Conservation (phyloP, 495 filamentous ascomycete species). For the Tetracladium setigerum region DNA sequence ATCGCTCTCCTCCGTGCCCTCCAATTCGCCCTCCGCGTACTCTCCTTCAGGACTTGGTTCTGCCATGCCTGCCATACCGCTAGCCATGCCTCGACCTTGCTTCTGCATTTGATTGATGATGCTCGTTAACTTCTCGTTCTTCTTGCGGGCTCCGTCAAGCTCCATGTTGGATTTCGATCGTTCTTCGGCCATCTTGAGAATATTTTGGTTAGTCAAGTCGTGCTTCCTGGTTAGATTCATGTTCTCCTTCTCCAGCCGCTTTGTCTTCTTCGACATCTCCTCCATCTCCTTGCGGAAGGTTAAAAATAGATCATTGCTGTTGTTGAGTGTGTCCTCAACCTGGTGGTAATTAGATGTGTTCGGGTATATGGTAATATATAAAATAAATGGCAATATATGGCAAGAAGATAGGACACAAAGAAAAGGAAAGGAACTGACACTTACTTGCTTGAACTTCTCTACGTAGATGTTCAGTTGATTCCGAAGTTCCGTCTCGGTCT, state of each 20-base stretch:
- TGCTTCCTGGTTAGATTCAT: conserved; percentile 85
- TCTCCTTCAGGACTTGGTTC: conserved; percentile 36
- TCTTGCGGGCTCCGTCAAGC: conserved; percentile 72
- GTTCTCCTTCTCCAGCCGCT: conserved; percentile 95
- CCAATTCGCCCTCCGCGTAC: conserved; percentile 55
- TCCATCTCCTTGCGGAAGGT: conserved; percentile 99
- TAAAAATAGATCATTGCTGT: conserved; percentile 95
- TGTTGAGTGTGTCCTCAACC: conserved; percentile 98
- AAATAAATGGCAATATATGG: not conserved
- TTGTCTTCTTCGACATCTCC: conserved; percentile 99
- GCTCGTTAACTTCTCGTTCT: conserved; percentile 86
- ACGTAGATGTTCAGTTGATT: conserved; percentile 98
- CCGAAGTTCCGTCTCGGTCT: conserved; percentile 87
- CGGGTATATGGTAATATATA: not conserved
- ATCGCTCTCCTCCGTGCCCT: conserved; percentile 57
- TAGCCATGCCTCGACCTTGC: conserved; percentile 65
- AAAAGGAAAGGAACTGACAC: conserved; percentile 18
- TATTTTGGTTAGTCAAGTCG: conserved; percentile 87
- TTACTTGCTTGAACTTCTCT: conserved; percentile 99
- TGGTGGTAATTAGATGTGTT: conserved; percentile 29
- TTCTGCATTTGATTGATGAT: conserved; percentile 93
- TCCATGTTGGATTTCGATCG: conserved; percentile 75
- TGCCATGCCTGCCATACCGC: conserved; percentile 49
- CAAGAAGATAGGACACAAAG: conserved; percentile 3
- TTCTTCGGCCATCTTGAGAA: conserved; percentile 97